Evolutionary conservation across 2,329 filamentous ascomycete genomes (phyloP), one percentile per base, ranked within the genome.

Genomic region (Fusarium agapanthi): DNA sequence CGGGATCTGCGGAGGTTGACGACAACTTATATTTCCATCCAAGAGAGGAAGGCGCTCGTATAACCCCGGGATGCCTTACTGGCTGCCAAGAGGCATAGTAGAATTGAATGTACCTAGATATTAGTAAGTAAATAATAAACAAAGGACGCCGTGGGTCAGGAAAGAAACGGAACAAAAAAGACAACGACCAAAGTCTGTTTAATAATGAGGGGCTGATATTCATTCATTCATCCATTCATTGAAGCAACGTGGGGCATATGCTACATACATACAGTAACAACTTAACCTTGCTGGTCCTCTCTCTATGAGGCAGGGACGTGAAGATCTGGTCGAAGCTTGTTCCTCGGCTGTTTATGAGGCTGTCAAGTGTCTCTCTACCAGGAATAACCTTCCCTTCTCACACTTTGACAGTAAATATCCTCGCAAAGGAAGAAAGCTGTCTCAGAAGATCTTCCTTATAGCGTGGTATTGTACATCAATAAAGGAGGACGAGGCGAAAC

Each of bases 251-350:
- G 69, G 71, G 68, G 71, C 65, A 54, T 20, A 54, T 54, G 20
- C 50, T n/a, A 34, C 16, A 22, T 24, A 24, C 26, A 22, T 24
- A 24, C 26, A 22, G 26, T 50, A 41, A 38, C 32, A 35, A 22
- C 43, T 58, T 24, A 40, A 30, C 34, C 30, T 28, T 57, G 48
- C 53, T 41, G 43, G 51, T 60, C 50, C 60, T 38, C 69, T 70
- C 65, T 69, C 43, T 37, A 70, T 48, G 55, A 72, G 61, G 61
- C 43, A 71, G 47, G 55, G 41, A 64, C 43, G 53, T 51, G 59
- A 69, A 65, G 71, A 73, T 73, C 71, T 68, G 50, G 47, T 38
- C 44, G 51, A 65, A 59, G 70, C 61, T 70, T 72, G 57, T 68
- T 57, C 38, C 56, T 38, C 37, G 56, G 55, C 35, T 56, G 50